Conservation (phyloP, 345 rosid genomes). For the Eucalyptus grandis region DNA sequence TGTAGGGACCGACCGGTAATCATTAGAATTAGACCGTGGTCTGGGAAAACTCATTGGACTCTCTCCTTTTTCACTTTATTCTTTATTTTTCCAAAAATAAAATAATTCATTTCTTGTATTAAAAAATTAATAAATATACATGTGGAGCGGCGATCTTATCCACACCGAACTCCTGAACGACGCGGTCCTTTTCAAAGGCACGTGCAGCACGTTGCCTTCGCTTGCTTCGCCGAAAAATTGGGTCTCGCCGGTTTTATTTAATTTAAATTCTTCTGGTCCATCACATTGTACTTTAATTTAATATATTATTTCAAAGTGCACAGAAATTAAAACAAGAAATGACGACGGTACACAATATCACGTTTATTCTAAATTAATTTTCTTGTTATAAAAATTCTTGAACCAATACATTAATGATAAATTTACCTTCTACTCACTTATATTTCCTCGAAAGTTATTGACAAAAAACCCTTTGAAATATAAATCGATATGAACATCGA, state of each 20-base stretch:
- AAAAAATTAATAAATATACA: neutral
- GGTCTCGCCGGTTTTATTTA: neutral
- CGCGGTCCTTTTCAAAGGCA: neutral
- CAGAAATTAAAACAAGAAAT: accelerated
- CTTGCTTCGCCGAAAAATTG: neutral
- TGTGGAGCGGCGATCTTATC: neutral
- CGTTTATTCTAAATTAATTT: no score
- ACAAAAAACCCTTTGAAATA: no score
- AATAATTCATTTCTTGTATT: neutral
- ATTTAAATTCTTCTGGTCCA: neutral
- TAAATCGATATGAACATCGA: no score
- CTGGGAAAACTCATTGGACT: neutral
- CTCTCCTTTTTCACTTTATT: neutral
- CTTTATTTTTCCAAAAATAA: neutral
- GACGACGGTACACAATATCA: accelerated
- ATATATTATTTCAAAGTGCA: no score
- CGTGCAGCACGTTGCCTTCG: neutral
- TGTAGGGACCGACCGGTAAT: neutral
- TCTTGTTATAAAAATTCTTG: no score
- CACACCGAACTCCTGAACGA: neutral
- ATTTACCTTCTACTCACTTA: accelerated
- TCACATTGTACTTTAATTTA: neutral
- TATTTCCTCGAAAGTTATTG: no score
- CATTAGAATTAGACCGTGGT: neutral
- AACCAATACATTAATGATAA: accelerated